A percentile compares a stretch with the other conserved stretches of the same genome.
Conservation (phyloP, 495 filamentous ascomycete genomes). For the Hypoxylon fragiforme region DNA sequence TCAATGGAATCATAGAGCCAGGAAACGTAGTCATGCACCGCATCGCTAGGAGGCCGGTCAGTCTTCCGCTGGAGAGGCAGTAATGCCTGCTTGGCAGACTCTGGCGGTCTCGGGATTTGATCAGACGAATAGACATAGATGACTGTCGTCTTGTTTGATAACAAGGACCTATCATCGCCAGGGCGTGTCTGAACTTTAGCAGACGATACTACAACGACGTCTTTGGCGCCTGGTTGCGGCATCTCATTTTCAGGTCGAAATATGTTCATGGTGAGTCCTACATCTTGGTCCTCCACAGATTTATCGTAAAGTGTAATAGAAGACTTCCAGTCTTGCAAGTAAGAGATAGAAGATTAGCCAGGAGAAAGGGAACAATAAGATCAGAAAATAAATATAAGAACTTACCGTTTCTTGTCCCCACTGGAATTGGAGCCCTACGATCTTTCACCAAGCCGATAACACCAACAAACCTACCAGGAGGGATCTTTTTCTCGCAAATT, state of each 20-base stretch:
- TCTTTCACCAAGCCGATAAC: constrained; percentile 58
- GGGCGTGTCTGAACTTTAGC: constrained; percentile 45
- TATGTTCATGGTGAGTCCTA: constrained; percentile 43
- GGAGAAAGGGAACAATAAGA: no score
- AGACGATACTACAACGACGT: constrained; percentile 47
- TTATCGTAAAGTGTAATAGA: constrained; percentile 44
- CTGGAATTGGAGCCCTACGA: constrained; percentile 45
- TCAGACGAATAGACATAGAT: constrained; percentile 45
- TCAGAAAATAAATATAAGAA: constrained; percentile 6
- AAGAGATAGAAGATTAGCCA: no score
- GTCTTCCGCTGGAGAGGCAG: constrained; percentile 3
- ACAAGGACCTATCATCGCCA: constrained; percentile 41
- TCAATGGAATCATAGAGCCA: constrained; percentile 45
- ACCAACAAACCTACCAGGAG: constrained; percentile 41
- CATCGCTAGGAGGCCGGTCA: constrained; percentile 18
- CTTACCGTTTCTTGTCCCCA: constrained; percentile 48
- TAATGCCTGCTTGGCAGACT: constrained; percentile 41
- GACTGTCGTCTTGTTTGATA: constrained; percentile 40
- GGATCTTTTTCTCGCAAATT: constrained; percentile 32
- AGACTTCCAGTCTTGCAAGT: constrained; percentile 50
- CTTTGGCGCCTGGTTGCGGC: constrained; percentile 41
- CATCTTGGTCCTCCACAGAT: constrained; percentile 39
- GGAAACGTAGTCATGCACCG: constrained; percentile 46
- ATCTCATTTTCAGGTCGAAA: constrained; percentile 47
- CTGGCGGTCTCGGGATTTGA: constrained; percentile 45